phyloP scores from a whole-genome alignment of 306 rosid species.

The Abrus precatorius region DNA sequence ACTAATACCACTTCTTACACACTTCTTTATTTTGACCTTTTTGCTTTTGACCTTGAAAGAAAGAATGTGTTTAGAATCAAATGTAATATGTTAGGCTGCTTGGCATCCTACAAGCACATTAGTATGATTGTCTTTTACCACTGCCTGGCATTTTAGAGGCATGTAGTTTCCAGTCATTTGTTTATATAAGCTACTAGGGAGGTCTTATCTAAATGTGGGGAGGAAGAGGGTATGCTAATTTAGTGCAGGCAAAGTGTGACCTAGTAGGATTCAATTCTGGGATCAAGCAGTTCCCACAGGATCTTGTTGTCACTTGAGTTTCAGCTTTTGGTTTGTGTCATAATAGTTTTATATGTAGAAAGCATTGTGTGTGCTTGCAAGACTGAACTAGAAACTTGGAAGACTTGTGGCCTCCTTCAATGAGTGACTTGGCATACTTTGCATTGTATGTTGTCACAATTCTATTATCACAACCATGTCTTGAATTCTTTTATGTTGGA shows the following conservation, averaged over 20 bases:
- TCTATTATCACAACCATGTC: conserved; percentile 16
- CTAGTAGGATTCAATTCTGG: background rate
- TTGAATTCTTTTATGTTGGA: conserved; percentile 9
- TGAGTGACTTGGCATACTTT: conserved; percentile 29
- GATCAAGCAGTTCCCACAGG: background rate
- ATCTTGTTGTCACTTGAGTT: conserved; percentile 1
- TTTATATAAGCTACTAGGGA: background rate
- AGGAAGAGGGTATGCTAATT: background rate
- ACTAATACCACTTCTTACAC: too few species aligned
- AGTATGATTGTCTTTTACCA: background rate
- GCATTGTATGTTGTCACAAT: conserved; percentile 10
- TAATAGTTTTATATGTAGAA: background rate
- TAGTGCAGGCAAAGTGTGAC: background rate
- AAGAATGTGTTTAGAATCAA: background rate
- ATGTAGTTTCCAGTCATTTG: conserved; percentile 2
- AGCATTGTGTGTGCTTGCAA: background rate
- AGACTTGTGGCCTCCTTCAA: background rate
- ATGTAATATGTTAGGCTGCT: background rate
- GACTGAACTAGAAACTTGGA: background rate
- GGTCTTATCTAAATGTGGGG: background rate
- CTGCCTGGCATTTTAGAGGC: background rate
- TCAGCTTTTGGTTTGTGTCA: conserved; percentile 2
- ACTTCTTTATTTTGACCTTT: background rate
- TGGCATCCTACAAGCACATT: background rate
- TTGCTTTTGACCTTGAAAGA: background rate